Base-by-base conservation (phyloP, 2,329 filamentous ascomycete genomes). In the Fusarium sarcochroum region DNA sequence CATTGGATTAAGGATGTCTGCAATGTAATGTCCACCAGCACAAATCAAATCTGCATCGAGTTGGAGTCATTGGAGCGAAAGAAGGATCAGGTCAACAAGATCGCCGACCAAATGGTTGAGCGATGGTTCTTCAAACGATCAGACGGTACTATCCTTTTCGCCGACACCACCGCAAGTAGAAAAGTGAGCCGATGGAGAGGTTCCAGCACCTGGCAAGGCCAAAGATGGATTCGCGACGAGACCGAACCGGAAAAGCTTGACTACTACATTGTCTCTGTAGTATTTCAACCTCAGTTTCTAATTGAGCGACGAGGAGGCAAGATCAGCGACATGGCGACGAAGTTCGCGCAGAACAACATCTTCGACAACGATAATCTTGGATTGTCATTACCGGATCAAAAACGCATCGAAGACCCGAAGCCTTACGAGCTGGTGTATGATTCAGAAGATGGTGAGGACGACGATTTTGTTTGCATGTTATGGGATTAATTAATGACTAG, bases 41-140 rank as follows among this genome's bases (percentile, higher is more conserved):
- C 85, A 17, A 68, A 72, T 2, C 77, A 81, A 45, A 68, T 87
- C 3, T 70, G 73, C 25, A 75, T 86, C 7, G 83, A 86, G 40
- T 73, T 86, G 17, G 86, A 87, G 73, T 83, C 81, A 4, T 57
- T 86, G 8, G 77, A 81, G 50, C 76, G 82, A 14, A 84, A 84
- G 62, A 80, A 79, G 54, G 69, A 63, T 0, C 82, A 86, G 67
- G 72, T 87, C 5, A 76, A 85, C 40, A 69, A 71, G 9, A 82
- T 87, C n/a, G 80, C 81, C 7, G 30, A 66, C 15, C 58, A 70
- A 17, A 73, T 71, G 66, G 32, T 56, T 10, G 42, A 70, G 2
- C 37, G 56, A 14, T 76, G 71, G 73, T 75, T 55, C 47, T 70
- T 74, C 27, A 66, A 67, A 55, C 75, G 78, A 18, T 38, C n/a